Conservation (phyloP, 805 yeast species). For the Lachancea lanzarotensis region DNA sequence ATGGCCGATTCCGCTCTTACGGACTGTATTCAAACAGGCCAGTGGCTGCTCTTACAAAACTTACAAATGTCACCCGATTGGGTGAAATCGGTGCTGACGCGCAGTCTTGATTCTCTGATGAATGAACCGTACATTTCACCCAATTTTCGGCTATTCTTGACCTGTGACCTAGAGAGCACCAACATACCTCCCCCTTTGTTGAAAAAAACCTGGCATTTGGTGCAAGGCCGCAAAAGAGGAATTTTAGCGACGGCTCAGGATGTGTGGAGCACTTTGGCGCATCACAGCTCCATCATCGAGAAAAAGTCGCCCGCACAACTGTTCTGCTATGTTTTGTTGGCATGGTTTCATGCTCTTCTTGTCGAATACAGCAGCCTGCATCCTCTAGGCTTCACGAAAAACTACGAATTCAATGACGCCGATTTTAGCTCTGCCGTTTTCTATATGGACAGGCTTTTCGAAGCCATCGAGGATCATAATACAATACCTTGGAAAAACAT, state of each 20-base stretch:
- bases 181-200: constrained; percentile 54
- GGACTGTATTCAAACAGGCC: constrained; percentile 41
- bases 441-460: constrained; percentile 16
- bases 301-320: constrained; percentile 17
- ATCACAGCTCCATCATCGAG: background rate
- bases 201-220: constrained; percentile 43
- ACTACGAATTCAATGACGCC: constrained; percentile 66
- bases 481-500: constrained; percentile 36
- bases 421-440: constrained; percentile 51
- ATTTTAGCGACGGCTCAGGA: constrained; percentile 18
- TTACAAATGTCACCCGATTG: constrained; percentile 65
- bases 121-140: constrained; percentile 26
- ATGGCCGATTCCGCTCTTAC: constrained; percentile 51
- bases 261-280: constrained; percentile 11
- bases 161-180: constrained; percentile 45
- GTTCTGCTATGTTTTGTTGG: constrained; percentile 46
- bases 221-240: constrained; percentile 60
- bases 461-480: background rate
- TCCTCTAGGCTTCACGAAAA: constrained; percentile 56
- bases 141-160: constrained; percentile 54
- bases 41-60: constrained; percentile 77
- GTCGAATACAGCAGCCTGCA: constrained; percentile 51
- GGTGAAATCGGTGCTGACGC: constrained; percentile 45
- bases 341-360: constrained; percentile 67
- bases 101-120: constrained; percentile 31